Percentiles rank a stretch among this genome's conserved stretches.
Conservation (phyloP, 176 grass and related monocot genomes). For the Avena sativa region DNA sequence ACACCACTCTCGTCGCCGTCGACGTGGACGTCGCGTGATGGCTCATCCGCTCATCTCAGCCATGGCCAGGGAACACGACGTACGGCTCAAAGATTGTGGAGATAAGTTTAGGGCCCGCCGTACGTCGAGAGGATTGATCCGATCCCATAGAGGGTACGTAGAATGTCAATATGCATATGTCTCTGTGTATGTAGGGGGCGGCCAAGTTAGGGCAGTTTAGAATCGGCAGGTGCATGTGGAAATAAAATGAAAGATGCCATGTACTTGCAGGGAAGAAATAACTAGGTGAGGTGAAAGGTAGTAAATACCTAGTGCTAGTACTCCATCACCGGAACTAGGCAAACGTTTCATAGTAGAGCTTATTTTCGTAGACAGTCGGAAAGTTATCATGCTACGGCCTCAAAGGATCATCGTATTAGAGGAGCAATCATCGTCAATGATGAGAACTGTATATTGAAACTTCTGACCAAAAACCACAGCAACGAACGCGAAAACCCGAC, state of each 20-base stretch:
- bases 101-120: neutral
- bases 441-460: too few relatives aligned
- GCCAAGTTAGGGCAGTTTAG: neutral
- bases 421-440: too few relatives aligned
- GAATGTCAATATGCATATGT: neutral
- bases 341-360: too few relatives aligned
- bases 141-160: neutral
- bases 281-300: neutral
- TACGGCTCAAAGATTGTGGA: neutral
- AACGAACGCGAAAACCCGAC: too few relatives aligned
- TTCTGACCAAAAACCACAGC: too few relatives aligned
- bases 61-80: neutral
- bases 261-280: neutral
- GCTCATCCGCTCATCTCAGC: neutral
- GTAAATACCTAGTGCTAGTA: neutral
- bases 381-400: too few relatives aligned
- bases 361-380: too few relatives aligned
- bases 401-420: too few relatives aligned
- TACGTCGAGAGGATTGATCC: neutral
- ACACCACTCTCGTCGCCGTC: neutral
- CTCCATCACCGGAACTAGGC: too few relatives aligned
- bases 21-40: constrained; percentile 10
- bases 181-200: too few relatives aligned
- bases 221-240: neutral
- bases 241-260: neutral